Conservation (phyloP, 2,329 filamentous ascomycete species). For the Hymenoscyphus fructigenus region DNA sequence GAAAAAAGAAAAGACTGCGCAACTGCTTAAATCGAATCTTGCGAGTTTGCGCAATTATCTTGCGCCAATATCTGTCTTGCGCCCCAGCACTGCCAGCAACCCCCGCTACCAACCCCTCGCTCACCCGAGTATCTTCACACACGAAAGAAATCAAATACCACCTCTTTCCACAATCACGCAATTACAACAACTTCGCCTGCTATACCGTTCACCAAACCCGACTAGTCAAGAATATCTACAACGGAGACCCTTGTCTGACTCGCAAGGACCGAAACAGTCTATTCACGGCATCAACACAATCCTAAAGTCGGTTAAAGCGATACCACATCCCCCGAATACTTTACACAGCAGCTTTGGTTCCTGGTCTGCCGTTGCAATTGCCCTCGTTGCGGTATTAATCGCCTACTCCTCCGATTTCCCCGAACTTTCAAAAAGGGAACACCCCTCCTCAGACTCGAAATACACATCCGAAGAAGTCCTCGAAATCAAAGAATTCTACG, state of each 20-base stretch:
- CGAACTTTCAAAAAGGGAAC: conserved; percentile 2
- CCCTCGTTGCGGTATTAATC: conserved; percentile 20
- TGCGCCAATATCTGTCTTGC: not conserved
- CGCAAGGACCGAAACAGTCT: conserved; percentile 7
- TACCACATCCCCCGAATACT: not conserved
- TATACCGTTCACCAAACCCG: not conserved
- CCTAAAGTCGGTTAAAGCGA: not conserved
- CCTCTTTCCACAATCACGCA: conserved; percentile 2
- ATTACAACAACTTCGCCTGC: not conserved
- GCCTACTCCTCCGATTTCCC: conserved; percentile 10
- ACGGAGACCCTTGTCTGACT: conserved; percentile 1
- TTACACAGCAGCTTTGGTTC: conserved; percentile 19
- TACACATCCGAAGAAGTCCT: not conserved
- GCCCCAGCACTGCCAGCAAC: not conserved
- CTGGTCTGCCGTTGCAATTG: conserved; percentile 20
- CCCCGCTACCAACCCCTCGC: not conserved
- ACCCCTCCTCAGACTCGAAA: not conserved
- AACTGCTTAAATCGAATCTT: not conserved
- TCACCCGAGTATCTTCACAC: conserved; percentile 1
- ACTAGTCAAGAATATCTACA: not conserved
- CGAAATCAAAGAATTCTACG: not conserved
- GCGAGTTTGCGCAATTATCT: not conserved
- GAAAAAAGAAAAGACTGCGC: not conserved
- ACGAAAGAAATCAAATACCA: not conserved
- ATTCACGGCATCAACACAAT: conserved; percentile 3